Evolutionary conservation across 1,284 basidiomycete genomes (phyloP).

Genomic region (Leccinum solheimii): DNA sequence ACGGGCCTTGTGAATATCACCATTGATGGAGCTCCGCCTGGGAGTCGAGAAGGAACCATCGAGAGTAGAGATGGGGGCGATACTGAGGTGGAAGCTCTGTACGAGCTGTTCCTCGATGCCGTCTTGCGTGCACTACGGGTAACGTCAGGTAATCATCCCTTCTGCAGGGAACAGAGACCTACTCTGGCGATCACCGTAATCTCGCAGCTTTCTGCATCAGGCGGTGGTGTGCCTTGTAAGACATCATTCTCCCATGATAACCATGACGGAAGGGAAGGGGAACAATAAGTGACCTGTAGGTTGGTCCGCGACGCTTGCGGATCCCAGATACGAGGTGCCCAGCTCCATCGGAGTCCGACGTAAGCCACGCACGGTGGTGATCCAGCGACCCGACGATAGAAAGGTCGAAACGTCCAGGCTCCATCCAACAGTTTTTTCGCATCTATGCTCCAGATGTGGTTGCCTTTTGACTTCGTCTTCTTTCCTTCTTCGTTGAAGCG

Average conservation of each 20-base stretch:
- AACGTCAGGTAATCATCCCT: constrained; percentile 14
- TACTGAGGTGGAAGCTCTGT: constrained; percentile 67
- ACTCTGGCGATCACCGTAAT: constrained; percentile 74
- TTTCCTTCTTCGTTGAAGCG: constrained; percentile 99
- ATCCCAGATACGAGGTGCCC: constrained; percentile 96
- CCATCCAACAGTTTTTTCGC: constrained; percentile 81
- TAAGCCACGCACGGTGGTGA: constrained; percentile 80
- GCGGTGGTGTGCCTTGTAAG: constrained; percentile 69
- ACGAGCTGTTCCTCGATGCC: constrained; percentile 67
- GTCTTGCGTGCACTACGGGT: constrained; percentile 64
- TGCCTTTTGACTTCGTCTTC: constrained; percentile 99
- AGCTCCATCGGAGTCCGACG: constrained; percentile 83
- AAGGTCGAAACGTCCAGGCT: constrained; percentile 90
- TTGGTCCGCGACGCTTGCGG: constrained; percentile 86
- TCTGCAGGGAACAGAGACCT: constrained; percentile 22
- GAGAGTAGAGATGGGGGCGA: constrained; percentile 68
- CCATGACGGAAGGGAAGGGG: constrained; percentile 84
- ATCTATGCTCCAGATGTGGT: constrained; percentile 99
- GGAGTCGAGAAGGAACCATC: constrained; percentile 58
- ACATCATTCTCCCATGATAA: constrained; percentile 84
- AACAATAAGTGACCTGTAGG: constrained; percentile 78
- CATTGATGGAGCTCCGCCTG: constrained; percentile 61
- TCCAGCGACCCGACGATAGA: constrained; percentile 84
- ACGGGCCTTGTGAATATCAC: constrained; percentile 49
- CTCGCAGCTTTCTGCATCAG: constrained; percentile 70